Conservation (phyloP, 164 flowering plant genomes). For the Saururus chinensis region DNA sequence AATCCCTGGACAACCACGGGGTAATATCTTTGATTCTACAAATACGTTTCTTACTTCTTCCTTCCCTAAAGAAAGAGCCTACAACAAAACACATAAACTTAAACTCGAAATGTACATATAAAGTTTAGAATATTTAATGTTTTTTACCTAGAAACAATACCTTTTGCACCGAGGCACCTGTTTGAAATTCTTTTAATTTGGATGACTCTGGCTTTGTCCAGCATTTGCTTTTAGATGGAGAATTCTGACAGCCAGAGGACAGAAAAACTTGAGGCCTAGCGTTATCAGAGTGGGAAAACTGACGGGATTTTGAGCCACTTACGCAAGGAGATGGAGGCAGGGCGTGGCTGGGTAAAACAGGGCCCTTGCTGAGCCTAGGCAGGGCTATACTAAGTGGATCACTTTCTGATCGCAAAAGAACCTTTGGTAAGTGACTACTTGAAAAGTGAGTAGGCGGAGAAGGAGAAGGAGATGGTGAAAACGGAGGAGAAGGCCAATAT, state of each 20-base stretch:
- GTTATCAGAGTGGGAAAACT: conserved; percentile 27
- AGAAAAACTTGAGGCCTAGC: conserved; percentile 8
- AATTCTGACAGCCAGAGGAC: conserved; percentile 4
- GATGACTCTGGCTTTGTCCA: conserved; percentile 3
- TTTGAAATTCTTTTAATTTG: conserved; percentile 12
- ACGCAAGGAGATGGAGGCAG: conserved; percentile 55
- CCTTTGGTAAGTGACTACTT: conserved; percentile 26
- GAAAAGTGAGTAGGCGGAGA: conserved; percentile 55
- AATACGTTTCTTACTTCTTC: conserved; percentile 40
- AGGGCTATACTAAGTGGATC: conserved; percentile 62
- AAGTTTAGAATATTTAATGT: neutral
- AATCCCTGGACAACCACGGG: conserved; percentile 37
- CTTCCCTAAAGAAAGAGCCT: conserved; percentile 36
- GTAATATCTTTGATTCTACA: conserved; percentile 33
- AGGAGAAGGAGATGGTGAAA: conserved; percentile 58
- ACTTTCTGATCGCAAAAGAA: conserved; percentile 60
- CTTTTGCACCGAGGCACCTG: conserved; percentile 42
- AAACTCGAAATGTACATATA: neutral
- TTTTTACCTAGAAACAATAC: conserved; percentile 20
- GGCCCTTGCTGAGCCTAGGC: conserved; percentile 22
- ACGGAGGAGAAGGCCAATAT: conserved; percentile 48
- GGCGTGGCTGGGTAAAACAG: conserved; percentile 20
- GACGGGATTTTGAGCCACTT: conserved; percentile 19
- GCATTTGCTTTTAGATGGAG: conserved; percentile 6
- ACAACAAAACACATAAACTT: conserved; percentile 7